Evolutionary conservation across 2,329 filamentous ascomycete species (phyloP).

Genomic region (Xylariaceae sp.): DNA sequence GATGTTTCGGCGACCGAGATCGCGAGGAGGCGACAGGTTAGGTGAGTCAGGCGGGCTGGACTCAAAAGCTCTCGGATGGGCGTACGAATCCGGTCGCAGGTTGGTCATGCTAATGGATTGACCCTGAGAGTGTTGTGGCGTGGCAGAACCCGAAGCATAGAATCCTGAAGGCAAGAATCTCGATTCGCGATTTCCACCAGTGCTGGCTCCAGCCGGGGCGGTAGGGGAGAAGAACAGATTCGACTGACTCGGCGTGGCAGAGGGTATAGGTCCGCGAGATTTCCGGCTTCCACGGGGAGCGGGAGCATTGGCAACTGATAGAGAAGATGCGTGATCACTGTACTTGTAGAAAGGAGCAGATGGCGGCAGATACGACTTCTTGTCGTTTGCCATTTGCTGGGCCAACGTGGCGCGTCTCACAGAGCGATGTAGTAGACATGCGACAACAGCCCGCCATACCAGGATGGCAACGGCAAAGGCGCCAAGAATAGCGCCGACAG

Average conservation of each 20-base stretch:
- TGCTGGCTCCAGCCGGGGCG: conserved; percentile 53
- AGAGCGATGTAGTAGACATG: conserved; percentile 85
- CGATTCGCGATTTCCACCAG: conserved; percentile 60
- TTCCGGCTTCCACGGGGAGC: conserved; percentile 48
- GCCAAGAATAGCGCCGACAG: conserved; percentile 81
- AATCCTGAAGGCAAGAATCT: conserved; percentile 86
- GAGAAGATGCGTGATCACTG: conserved; percentile 52
- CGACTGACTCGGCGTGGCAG: conserved; percentile 55
- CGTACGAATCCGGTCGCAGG: conserved; percentile 54
- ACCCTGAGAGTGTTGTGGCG: conserved; percentile 42
- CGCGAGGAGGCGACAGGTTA: conserved; percentile 39
- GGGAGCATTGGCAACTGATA: conserved; percentile 43
- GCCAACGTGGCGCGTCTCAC: conserved; percentile 79
- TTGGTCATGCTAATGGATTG: conserved; percentile 58
- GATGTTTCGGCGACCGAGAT: conserved; percentile 36
- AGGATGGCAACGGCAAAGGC: conserved; percentile 77
- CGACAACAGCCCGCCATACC: conserved; percentile 80
- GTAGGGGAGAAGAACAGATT: conserved; percentile 96
- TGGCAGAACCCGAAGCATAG: conserved; percentile 66
- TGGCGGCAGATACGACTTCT: conserved; percentile 56
- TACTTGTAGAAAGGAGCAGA: conserved; percentile 61
- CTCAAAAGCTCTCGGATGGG: conserved; percentile 43
- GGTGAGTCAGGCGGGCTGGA: conserved; percentile 63
- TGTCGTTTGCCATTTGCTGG: conserved; percentile 64
- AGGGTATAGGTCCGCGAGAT: conserved; percentile 49